These are phyloP conservation scores for Ilyonectria mors-panacis DNA, from an alignment of 2,329 filamentous ascomycete species.

Conservation along the genomic window DNA sequence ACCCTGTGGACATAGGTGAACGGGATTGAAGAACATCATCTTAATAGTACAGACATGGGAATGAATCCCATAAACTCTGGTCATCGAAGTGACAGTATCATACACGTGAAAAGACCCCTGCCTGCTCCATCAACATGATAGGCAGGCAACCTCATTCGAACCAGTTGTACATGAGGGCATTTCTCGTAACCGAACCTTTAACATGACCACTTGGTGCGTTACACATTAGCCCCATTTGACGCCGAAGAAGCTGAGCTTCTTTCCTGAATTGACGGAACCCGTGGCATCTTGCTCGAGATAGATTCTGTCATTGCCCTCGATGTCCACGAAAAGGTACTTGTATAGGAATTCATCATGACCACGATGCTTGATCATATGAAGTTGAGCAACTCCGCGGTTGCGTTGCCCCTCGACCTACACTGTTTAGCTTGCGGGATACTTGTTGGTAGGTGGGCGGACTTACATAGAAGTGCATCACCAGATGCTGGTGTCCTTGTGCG, in stretches of 20 bases:
- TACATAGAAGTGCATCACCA: conserved; percentile 89
- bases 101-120: neutral
- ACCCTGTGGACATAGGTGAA: too few species aligned
- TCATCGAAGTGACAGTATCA: neutral
- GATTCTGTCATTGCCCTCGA: conserved; percentile 77
- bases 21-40: neutral
- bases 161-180: conserved; percentile 12
- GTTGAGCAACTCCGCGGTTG: conserved; percentile 79
- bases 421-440: conserved; percentile 17
- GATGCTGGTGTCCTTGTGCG: conserved; percentile 81
- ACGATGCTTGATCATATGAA: conserved; percentile 82
- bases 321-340: conserved; percentile 83
- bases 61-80: neutral
- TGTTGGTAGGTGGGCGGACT: conserved; percentile 44
- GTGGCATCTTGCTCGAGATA: conserved; percentile 75
- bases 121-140: conserved; percentile 2
- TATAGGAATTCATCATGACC: conserved; percentile 81
- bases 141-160: neutral
- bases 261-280: conserved; percentile 52
- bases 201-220: neutral
- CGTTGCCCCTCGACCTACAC: conserved; percentile 81
- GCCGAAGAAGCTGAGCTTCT: conserved; percentile 71
- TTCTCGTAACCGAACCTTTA: conserved; percentile 4
- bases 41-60: neutral
- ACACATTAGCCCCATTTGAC: conserved; percentile 67